Evolutionary conservation across 139 green algal species (phyloP), one percentile per base, ranked within the genome.

Genomic region (Chlorella vulgaris): DNA sequence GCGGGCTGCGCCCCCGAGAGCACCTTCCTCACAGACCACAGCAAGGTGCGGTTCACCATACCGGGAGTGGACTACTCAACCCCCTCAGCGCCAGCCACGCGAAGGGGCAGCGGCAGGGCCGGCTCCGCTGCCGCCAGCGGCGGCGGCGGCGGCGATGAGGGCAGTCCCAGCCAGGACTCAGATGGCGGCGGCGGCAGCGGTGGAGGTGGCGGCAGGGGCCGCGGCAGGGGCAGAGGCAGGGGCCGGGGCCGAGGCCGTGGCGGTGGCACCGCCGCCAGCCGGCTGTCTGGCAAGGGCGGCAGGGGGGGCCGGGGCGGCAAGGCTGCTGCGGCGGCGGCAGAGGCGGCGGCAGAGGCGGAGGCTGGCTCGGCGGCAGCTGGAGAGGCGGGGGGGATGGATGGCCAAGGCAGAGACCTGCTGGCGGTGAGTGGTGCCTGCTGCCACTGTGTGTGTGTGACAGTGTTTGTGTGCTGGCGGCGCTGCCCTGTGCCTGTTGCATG

Each of bases 1-100:
- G 68, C 82, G 2, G 84, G 81, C 29, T 80, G 31, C 13, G 74
- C 83, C 24, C 86, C 84, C 7, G 33, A 76, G 18, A 68, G 75
- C 66, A 74, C 65, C 5, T 69, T 88, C 65, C 60, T 86, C 53
- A 81, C 73, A 31, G 61, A 78, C 50, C 39, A 70, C 0, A 35
- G 53, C 43, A 47, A 40, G 43, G 84, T 78, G 19, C 47, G 26
- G 26, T 86, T 86, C 65, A 71, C n/a, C n/a, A 83, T 86, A 50
- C 82, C 82, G 4, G 81, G 71, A 18, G 75, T 75, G 4, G 80
- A 81, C 65, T 76, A 76, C 55, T 65, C 55, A 15, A 31, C 22
- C 55, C 55, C 55, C 55, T 69, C 6, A 29, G 62, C 6, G 31
- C 36, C 39, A 2, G 53, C 55, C 26, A 39, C 39, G 74, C 36